Conservation (phyloP, 2,329 filamentous ascomycete species). For the Monosporascus sp. region DNA sequence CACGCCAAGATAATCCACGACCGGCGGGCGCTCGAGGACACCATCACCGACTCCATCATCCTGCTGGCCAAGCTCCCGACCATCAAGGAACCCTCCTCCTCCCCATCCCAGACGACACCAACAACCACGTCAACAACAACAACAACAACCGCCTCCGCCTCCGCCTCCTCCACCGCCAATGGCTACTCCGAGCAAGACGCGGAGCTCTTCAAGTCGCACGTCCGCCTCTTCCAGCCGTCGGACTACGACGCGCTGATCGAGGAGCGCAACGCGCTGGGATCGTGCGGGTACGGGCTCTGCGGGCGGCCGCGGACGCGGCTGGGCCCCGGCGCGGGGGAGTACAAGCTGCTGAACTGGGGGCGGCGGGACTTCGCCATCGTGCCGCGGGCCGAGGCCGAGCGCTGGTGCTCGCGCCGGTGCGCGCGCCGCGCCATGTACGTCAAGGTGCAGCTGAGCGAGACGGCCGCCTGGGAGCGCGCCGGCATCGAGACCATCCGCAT, state of each 20-base stretch:
- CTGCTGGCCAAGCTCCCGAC: slow-evolving; percentile 59
- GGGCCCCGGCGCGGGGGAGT: slow-evolving; percentile 51
- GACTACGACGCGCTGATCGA: slow-evolving; percentile 87
- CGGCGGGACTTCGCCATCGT: slow-evolving; percentile 61
- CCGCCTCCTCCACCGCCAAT: slow-evolving; percentile 10
- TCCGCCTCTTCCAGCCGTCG: slow-evolving; percentile 73
- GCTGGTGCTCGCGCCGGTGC: slow-evolving; percentile 82
- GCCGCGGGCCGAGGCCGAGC: slow-evolving; percentile 65
- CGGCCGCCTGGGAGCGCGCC: slow-evolving; percentile 77
- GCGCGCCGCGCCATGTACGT: slow-evolving; percentile 76
- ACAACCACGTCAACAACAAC: slow-evolving; percentile 6
- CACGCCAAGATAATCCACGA: slow-evolving; percentile 80
- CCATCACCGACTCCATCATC: slow-evolving; percentile 69
- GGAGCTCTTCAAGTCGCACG: slow-evolving; percentile 56
- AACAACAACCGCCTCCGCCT: too few species aligned
- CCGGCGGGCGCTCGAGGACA: slow-evolving; percentile 70
- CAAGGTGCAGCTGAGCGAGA: slow-evolving; percentile 80
- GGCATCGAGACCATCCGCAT: slow-evolving; percentile 52
- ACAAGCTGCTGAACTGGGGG: slow-evolving; percentile 56
- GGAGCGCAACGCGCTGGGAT: slow-evolving; percentile 78
- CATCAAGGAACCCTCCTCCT: slow-evolving; percentile 19
- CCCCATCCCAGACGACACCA: background rate
- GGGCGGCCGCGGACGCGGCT: slow-evolving; percentile 54
- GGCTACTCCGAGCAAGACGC: slow-evolving; percentile 53
- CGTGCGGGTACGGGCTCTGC: slow-evolving; percentile 84